Percentiles rank a stretch among this genome's conserved stretches.
These are phyloP conservation scores for Colletotrichum navitas DNA, from an alignment of 2,329 filamentous ascomycete species.

Conservation along the genomic window DNA sequence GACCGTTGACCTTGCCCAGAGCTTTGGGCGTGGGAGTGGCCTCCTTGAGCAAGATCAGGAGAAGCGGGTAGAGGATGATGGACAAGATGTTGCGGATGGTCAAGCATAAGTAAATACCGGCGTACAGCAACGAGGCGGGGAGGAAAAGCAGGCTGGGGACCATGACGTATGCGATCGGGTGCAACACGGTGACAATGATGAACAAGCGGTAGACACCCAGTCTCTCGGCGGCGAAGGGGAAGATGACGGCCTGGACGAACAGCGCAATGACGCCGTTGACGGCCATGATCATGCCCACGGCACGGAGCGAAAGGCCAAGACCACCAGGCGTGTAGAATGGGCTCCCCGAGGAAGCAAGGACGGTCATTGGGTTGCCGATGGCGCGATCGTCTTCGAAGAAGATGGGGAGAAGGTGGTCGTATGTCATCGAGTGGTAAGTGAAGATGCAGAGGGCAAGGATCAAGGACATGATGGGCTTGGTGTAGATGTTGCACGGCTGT, in stretches of 20 bases:
- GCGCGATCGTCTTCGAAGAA: slow-evolving; percentile 85
- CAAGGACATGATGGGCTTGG: slow-evolving; percentile 77
- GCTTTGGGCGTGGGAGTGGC: slow-evolving; percentile 68
- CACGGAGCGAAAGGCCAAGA: slow-evolving; percentile 71
- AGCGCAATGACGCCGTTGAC: slow-evolving; percentile 70
- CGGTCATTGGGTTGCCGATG: slow-evolving; percentile 51
- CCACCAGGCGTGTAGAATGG: slow-evolving; percentile 71
- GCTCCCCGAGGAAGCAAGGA: slow-evolving; percentile 52
- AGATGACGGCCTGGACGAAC: slow-evolving; percentile 70
- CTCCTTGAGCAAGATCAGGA: slow-evolving; percentile 77
- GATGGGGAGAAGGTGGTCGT: slow-evolving; percentile 91
- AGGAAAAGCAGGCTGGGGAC: slow-evolving; percentile 70
- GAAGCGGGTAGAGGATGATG: slow-evolving; percentile 74
- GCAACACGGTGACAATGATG: slow-evolving; percentile 68
- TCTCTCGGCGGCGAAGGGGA: slow-evolving; percentile 69
- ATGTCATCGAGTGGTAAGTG: slow-evolving; percentile 96
- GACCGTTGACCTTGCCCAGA: slow-evolving; percentile 74
- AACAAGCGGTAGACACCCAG: slow-evolving; percentile 72
- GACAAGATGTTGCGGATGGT: slow-evolving; percentile 70
- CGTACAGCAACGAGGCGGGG: slow-evolving; percentile 63
- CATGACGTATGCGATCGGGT: slow-evolving; percentile 71
- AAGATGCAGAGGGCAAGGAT: slow-evolving; percentile 89
- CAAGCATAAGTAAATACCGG: slow-evolving; percentile 70
- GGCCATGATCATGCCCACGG: slow-evolving; percentile 72
- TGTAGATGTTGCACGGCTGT: slow-evolving; percentile 60